Conservation (phyloP, 768 basidiomycete species). For the Amanita rimosa region DNA sequence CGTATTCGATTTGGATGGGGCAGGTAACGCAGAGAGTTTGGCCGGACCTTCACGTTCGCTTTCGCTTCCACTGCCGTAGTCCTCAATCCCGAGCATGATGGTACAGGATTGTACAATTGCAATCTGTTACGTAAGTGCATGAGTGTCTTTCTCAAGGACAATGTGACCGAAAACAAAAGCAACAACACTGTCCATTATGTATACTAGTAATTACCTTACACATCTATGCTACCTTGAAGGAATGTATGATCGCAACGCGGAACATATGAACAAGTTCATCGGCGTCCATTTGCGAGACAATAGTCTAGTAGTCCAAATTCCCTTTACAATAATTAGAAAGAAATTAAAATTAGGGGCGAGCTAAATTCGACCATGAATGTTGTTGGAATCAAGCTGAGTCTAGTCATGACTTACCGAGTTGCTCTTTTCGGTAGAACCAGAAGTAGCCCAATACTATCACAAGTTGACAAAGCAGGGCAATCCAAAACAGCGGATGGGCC, state of each 20-base stretch:
- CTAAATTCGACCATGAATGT: slow-evolving; percentile 11
- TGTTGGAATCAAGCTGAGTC: background rate
- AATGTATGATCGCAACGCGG: background rate
- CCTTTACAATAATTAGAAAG: no score
- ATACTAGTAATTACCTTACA: background rate
- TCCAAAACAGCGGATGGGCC: slow-evolving; percentile 81
- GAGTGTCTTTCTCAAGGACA: no score
- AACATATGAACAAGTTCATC: background rate
- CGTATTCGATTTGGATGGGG: slow-evolving; percentile 4
- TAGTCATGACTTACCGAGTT: slow-evolving; percentile 48
- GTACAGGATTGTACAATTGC: no score
- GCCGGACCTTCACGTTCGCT: slow-evolving; percentile 32
- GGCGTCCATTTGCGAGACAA: background rate
- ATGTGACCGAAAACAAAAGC: no score
- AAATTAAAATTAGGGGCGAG: slow-evolving; percentile 24
- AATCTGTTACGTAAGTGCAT: no score
- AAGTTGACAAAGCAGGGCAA: slow-evolving; percentile 69
- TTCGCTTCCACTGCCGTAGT: slow-evolving; percentile 66
- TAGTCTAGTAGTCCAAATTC: background rate
- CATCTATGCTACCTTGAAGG: background rate
- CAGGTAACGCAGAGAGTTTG: slow-evolving; percentile 9
- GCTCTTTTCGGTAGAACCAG: slow-evolving; percentile 96
- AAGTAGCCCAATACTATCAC: slow-evolving; percentile 88
- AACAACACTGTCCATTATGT: background rate
- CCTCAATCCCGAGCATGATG: slow-evolving; percentile 64